Base-by-base conservation (phyloP, 2,329 filamentous ascomycete genomes). In the Fulvia fulva region DNA sequence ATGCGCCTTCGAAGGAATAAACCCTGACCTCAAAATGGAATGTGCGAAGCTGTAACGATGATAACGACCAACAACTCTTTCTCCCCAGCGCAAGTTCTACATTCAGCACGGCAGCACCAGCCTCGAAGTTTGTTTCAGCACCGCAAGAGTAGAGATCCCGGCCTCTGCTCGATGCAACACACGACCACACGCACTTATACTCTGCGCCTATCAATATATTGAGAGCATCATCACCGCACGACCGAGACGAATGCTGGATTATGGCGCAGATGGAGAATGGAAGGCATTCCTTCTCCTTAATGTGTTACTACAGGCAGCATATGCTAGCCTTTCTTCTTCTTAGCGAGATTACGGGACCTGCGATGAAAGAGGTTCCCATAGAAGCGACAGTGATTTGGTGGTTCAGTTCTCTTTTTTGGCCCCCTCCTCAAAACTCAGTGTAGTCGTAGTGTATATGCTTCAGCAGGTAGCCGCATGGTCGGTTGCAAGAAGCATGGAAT, bases 31-130 rank as follows among this genome's bases (percentile, higher is more conserved):
- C 43, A 30, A 53, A 47, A 59, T 53, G 51, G 54, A 50, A 49
- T 34, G 52, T 56, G 57, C 51, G 55, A 58, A 65, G 61, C 51
- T 60, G 63, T 55, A 49, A 65, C 58, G 63, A 65, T 53, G 63
- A 62, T 56, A 61, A 63, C 57, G 63, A 65, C 61, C 56, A 58
- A 55, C 37, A 41, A 41, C 44, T 49, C 44, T 55, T 61, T 60
- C 53, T 44, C 50, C n/a, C n/a, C 52, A 49, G 56, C 56, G 59
- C 59, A 55, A 52, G 61, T 55, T 56, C 49, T 32, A 58, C 55
- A 59, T 47, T 32, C 25, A 59, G 41, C 56, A 61, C 59, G 58
- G 61, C 47, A 56, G 59, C 61, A 47, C 59, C 28, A 50, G 25
- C 47, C n/a, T 50, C 16, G 9, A 11, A 28, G 8, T 50, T 21